Percentiles rank a stretch among this genome's conserved stretches.
Conservation (phyloP, 2,329 filamentous ascomycete species). For the Ceratocystis colombiana region DNA sequence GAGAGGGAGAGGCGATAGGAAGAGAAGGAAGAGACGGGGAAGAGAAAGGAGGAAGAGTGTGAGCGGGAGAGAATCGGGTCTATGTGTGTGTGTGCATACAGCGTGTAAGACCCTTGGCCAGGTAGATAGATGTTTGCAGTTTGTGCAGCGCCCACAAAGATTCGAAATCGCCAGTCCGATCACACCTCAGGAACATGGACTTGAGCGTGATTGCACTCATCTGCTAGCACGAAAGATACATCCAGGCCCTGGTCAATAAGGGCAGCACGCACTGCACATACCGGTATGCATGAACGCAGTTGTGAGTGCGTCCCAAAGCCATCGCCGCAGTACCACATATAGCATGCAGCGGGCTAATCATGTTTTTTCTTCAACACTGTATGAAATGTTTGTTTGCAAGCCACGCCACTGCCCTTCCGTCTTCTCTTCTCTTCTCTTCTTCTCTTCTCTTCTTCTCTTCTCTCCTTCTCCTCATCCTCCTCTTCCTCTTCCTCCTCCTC, state of each 20-base stretch:
- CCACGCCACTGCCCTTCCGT: background rate
- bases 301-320: too few relatives aligned
- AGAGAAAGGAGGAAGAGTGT: background rate
- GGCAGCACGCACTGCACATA: too few relatives aligned
- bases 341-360: too few relatives aligned
- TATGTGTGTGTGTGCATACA: background rate
- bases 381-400: too few relatives aligned
- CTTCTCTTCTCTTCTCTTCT: background rate
- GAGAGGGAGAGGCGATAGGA: background rate
- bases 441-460: background rate
- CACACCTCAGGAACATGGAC: background rate
- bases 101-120: background rate
- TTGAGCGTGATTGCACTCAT: too few relatives aligned
- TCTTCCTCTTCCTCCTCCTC: too few relatives aligned
- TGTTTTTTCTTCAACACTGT: too few relatives aligned
- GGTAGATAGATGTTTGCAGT: background rate
- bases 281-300: too few relatives aligned
- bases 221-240: too few relatives aligned
- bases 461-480: too few relatives aligned
- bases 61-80: background rate
- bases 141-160: background rate
- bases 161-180: background rate
- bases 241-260: too few relatives aligned
- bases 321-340: too few relatives aligned
- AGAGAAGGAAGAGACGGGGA: background rate